phyloP scores from a whole-genome alignment of 2,329 filamentous ascomycete species.

The Bretziella fagacearum region DNA sequence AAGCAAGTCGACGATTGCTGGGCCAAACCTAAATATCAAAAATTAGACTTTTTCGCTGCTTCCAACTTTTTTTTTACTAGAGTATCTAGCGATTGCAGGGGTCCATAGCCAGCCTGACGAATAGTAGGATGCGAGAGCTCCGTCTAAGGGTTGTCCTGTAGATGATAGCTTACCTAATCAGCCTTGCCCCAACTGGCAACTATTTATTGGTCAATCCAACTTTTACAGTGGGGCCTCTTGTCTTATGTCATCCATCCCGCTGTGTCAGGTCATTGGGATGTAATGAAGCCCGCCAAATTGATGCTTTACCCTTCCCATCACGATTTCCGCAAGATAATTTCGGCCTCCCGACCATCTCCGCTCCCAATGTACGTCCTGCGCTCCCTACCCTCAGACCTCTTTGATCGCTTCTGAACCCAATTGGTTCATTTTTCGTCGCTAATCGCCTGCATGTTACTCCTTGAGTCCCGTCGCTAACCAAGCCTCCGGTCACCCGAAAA shows the following conservation, averaged over 20 bases:
- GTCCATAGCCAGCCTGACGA: neutral
- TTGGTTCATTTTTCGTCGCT: neutral
- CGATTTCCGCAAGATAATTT: neutral
- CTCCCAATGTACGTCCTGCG: neutral
- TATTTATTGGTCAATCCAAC: slow-evolving; percentile 4
- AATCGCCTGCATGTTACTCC: neutral
- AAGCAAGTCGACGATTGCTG: too few species aligned
- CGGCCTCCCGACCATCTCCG: neutral
- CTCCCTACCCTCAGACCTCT: neutral
- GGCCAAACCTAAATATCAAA: neutral
- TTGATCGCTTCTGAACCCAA: neutral
- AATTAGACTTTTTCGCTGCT: neutral
- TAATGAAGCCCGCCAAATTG: slow-evolving; percentile 7
- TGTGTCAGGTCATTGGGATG: slow-evolving; percentile 1
- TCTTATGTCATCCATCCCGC: slow-evolving; percentile 3
- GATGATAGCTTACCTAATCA: neutral
- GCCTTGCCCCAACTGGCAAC: neutral
- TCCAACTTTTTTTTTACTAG: slow-evolving; percentile 13
- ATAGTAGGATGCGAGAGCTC: too few species aligned
- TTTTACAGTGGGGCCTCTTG: slow-evolving; percentile 3
- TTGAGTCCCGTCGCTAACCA: too few species aligned
- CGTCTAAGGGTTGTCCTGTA: neutral
- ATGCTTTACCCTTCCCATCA: neutral
- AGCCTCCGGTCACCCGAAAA: too few species aligned
- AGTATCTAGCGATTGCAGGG: slow-evolving; percentile 2